Conservation (phyloP, 805 yeast species). For the Komagataella kurtzmanii region DNA sequence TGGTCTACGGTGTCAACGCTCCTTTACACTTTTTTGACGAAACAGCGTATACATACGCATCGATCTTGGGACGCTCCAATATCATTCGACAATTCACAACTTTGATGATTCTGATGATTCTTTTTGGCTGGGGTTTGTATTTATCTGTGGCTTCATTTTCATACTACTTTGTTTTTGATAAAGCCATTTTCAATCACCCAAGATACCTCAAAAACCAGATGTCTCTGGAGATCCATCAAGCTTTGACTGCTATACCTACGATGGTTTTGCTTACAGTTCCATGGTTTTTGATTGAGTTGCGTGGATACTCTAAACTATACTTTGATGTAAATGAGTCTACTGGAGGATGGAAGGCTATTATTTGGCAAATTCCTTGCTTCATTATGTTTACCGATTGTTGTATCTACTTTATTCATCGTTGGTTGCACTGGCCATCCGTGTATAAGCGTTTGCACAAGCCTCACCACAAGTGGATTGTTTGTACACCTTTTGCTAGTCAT, state of each 20-base stretch:
- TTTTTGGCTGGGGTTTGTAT: slow-evolving; percentile 85
- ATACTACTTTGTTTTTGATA: slow-evolving; percentile 71
- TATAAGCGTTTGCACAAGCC: slow-evolving; percentile 89
- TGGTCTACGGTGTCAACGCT: slow-evolving; percentile 23
- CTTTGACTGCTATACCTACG: slow-evolving; percentile 68
- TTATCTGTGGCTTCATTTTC: slow-evolving; percentile 64
- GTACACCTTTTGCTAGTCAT: slow-evolving; percentile 96
- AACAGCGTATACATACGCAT: slow-evolving; percentile 43
- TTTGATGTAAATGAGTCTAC: slow-evolving; percentile 44
- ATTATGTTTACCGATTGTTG: slow-evolving; percentile 90
- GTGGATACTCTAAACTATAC: slow-evolving; percentile 74
- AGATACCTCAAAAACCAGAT: slow-evolving; percentile 91
- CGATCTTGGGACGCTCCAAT: slow-evolving; percentile 62
- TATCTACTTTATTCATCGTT: slow-evolving; percentile 82
- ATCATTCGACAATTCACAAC: slow-evolving; percentile 58
- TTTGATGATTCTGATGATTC: slow-evolving; percentile 51
- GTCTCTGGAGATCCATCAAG: slow-evolving; percentile 68
- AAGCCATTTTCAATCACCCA: slow-evolving; percentile 88
- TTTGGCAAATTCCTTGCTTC: slow-evolving; percentile 62
- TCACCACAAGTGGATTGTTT: slow-evolving; percentile 98
- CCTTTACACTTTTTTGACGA: slow-evolving; percentile 46
- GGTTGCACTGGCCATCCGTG: slow-evolving; percentile 84
- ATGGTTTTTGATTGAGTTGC: slow-evolving; percentile 75
- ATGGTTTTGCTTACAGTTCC: slow-evolving; percentile 87
- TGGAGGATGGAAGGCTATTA: slow-evolving; percentile 56